Evolutionary conservation across 2,329 filamentous ascomycete species (phyloP).

Genomic region (Fusarium aywerte): DNA sequence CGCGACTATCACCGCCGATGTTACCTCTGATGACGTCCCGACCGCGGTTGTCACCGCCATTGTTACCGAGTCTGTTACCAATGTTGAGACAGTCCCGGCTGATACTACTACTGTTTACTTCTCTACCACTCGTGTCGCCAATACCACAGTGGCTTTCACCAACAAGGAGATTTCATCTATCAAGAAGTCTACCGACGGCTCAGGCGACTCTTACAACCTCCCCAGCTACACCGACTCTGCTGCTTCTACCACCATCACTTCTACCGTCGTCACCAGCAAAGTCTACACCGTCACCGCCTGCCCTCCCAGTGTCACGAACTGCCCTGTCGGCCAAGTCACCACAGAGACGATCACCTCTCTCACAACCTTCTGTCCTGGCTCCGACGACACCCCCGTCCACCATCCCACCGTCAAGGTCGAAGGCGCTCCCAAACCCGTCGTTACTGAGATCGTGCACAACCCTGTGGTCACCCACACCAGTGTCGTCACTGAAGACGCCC

Average conservation of each 20-base stretch:
- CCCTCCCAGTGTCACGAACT: conserved; percentile 44
- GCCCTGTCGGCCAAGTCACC: conserved; percentile 47
- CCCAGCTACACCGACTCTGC: conserved; percentile 19
- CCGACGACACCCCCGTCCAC: neutral
- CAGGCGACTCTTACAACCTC: conserved; percentile 3
- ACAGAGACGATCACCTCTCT: conserved; percentile 45
- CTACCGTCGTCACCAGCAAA: conserved; percentile 45
- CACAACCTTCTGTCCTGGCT: conserved; percentile 54
- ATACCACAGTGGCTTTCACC: conserved; percentile 22
- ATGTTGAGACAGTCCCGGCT: conserved; percentile 7
- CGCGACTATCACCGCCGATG: neutral
- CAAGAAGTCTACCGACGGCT: conserved; percentile 9
- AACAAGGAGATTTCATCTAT: conserved; percentile 1
- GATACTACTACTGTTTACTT: conserved; percentile 24
- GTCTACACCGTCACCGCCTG: conserved; percentile 50
- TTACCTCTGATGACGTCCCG: neutral
- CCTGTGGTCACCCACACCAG: no score
- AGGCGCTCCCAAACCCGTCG: conserved; percentile 41
- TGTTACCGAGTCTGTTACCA: conserved; percentile 6
- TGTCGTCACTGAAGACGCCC: neutral
- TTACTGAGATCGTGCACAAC: no score
- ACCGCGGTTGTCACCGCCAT: neutral
- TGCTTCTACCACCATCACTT: conserved; percentile 41
- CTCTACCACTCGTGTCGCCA: conserved; percentile 31
- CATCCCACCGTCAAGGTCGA: neutral